Conservation (phyloP, 2,329 filamentous ascomycete species). For the Pyrenochaeta sp. region DNA sequence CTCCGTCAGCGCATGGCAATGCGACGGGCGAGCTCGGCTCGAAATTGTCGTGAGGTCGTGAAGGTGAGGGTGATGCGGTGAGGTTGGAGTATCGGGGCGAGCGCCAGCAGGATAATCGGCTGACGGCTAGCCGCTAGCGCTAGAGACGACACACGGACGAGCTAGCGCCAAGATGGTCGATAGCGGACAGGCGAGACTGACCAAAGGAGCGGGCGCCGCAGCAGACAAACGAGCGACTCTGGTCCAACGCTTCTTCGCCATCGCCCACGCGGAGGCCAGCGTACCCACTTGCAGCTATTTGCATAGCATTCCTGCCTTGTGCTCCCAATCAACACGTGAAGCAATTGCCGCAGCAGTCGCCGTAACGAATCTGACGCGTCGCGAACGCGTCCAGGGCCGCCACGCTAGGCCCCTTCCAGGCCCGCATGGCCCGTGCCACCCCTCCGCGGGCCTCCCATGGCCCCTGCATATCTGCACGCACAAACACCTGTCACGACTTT, state of each 20-base stretch:
- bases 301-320: slow-evolving; percentile 13
- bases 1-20: slow-evolving; percentile 35
- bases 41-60: slow-evolving; percentile 33
- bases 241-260: slow-evolving; percentile 10
- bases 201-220: slow-evolving; percentile 14
- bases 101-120: slow-evolving; percentile 19
- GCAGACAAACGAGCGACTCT: slow-evolving; percentile 8
- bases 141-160: slow-evolving; percentile 11
- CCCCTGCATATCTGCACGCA: slow-evolving; percentile 37
- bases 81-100: slow-evolving; percentile 18
- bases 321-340: slow-evolving; percentile 13
- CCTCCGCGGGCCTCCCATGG: slow-evolving; percentile 9
- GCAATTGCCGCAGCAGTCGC: slow-evolving; percentile 11
- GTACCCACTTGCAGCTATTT: slow-evolving; percentile 2
- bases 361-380: slow-evolving; percentile 28
- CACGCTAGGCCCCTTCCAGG: slow-evolving; percentile 14
- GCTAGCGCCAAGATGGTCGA: slow-evolving; percentile 17
- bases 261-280: slow-evolving; percentile 2
- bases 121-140: slow-evolving; percentile 22
- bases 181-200: slow-evolving; percentile 13
- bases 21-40: slow-evolving; percentile 35
- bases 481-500: slow-evolving; percentile 40
- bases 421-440: slow-evolving; percentile 18
- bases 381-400: slow-evolving; percentile 20
- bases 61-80: slow-evolving; percentile 26